Base-by-base conservation (phyloP, 257 asterid species). In the Solanum tarijense region DNA sequence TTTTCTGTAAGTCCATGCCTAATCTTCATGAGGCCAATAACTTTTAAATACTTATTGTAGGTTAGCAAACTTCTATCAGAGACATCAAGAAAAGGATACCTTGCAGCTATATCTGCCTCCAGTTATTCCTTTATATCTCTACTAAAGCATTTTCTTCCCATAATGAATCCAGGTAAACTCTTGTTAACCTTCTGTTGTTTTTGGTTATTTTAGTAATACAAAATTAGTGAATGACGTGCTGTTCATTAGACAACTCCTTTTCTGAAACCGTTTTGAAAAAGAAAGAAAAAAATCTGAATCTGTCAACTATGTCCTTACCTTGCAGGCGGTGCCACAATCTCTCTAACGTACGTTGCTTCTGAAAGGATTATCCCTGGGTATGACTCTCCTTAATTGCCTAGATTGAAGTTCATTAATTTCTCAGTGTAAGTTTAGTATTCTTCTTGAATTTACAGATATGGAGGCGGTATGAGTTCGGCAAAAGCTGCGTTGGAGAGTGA, bases 291-390 rank as follows among this genome's bases (percentile, higher is more conserved):
- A 74, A 21, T 43, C 69, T 46, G 85, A 81, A 81, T 29, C 68
- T 48, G 48, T 46, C 3, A 43, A 18, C 39, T 3, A 81, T 74
- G 58, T 87, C 86, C 90, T 68, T 34, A 23, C 41, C 84, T 86
- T 89, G 25, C 90, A 97, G 99, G 99, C 14, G 98, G 99, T 90
- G 95, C 99, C 84, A 93, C 99, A 62, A 91, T 97, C 86, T 97
- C 99, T 38, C 91, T 97, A 87, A 97, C 99, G 34, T 95, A 96
- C 91, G 94, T 97, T 88, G 99, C 99, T 86, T 95, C 99, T 23
- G 99, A 97, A 92, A 94, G 93, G 94, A 94, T 97, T 62, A 96
- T 97, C 86, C 99, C 99, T 32, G 99, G 99, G 99, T 97, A 94
- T 65, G 38, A 38, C 34, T 88, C 71, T 55, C 87, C 66, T 84